Evolutionary conservation across 2,329 filamentous ascomycete species (phyloP).

Genomic region (Acephala macrosclerotiorum): DNA sequence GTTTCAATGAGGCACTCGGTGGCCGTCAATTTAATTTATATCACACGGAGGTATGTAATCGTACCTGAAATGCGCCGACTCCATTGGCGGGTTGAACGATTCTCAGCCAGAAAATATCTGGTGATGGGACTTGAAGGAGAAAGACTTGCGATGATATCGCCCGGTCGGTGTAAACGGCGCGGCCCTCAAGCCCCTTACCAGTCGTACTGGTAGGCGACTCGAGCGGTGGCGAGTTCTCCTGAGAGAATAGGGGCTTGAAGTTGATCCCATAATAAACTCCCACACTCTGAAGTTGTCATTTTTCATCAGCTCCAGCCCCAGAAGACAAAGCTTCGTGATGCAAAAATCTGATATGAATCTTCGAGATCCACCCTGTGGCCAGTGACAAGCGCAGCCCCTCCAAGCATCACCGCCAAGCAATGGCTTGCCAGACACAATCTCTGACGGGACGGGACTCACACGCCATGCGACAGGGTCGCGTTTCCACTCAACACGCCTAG

Average conservation of each 20-base stretch:
- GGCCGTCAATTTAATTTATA: constrained; percentile 35
- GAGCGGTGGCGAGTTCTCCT: constrained; percentile 10
- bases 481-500: constrained; percentile 28
- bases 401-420: background rate
- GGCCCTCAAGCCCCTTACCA: constrained; percentile 16
- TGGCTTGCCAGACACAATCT: constrained; percentile 10
- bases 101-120: constrained; percentile 14
- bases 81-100: constrained; percentile 23
- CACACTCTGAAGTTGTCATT: constrained; percentile 8
- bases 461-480: constrained; percentile 35
- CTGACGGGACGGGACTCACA: constrained; percentile 26
- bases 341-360: constrained; percentile 25
- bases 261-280: background rate
- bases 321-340: constrained; percentile 9
- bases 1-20: constrained; percentile 35
- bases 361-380: constrained; percentile 7
- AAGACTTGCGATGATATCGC: constrained; percentile 2
- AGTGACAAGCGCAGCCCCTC: constrained; percentile 15
- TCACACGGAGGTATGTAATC: constrained; percentile 27
- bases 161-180: constrained; percentile 11
- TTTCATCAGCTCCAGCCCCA: constrained; percentile 5
- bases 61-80: constrained; percentile 25
- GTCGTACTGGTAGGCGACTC: background rate
- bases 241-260: constrained; percentile 13
- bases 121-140: background rate